These are phyloP conservation scores for Chrysophaeum taylorii DNA, from an alignment of 352 stramenopile genomes.

Conservation along the genomic window DNA sequence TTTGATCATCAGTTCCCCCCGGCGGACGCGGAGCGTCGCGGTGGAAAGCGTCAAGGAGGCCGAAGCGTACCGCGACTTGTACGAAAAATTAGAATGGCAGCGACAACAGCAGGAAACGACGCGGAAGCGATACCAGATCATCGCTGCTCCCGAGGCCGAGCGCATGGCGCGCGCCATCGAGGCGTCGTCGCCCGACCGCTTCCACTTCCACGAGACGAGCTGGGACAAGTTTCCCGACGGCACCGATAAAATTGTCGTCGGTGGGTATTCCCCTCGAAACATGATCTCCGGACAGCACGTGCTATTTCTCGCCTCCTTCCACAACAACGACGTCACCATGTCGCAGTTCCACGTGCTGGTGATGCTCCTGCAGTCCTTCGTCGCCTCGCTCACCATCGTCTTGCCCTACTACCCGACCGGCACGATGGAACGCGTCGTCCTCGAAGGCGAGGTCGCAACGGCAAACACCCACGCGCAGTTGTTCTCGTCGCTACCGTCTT, in stretches of 20 bases:
- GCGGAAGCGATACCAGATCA: conserved; percentile 39
- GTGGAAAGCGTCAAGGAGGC: too few relatives aligned
- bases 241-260: conserved; percentile 59
- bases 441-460: conserved; percentile 54
- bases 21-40: too few relatives aligned
- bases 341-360: conserved; percentile 58
- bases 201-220: conserved; percentile 47
- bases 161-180: conserved; percentile 30
- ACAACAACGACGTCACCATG: conserved; percentile 64
- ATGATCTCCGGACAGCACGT: conserved; percentile 52
- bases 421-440: conserved; percentile 60
- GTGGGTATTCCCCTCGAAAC: conserved; percentile 50
- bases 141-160: conserved; percentile 33
- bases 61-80: too few relatives aligned
- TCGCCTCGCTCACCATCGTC: conserved; percentile 53
- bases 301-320: conserved; percentile 55
- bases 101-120: conserved; percentile 26
- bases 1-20: too few relatives aligned
- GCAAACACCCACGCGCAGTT: conserved; percentile 57
- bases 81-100: too few relatives aligned
- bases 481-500: conserved; percentile 52
- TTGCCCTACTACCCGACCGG: conserved; percentile 53
- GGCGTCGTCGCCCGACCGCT: conserved; percentile 41
- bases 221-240: conserved; percentile 63
- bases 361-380: conserved; percentile 49